phyloP scores from a whole-genome alignment of 106 monocot species.

The Dendrobium nobile region DNA sequence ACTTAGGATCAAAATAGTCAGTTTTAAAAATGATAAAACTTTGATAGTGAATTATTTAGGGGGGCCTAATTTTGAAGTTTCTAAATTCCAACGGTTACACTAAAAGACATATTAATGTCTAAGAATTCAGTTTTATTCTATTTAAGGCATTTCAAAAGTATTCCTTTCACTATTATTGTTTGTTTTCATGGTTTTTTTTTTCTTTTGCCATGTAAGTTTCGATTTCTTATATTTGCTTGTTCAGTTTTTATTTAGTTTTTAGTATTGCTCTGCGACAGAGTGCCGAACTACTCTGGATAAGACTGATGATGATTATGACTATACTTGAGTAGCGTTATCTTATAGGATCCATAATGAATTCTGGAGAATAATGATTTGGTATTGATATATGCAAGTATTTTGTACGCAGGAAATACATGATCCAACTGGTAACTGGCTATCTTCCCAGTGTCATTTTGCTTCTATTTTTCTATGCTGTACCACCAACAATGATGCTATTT shows the following conservation, averaged over 20 bases:
- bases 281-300: background rate
- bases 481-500: constrained; percentile 84
- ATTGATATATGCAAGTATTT: background rate
- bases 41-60: too few relatives aligned
- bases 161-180: too few relatives aligned
- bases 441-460: constrained; percentile 71
- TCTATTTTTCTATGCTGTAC: constrained; percentile 51
- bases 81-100: too few relatives aligned
- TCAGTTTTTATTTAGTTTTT: background rate
- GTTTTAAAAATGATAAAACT: too few relatives aligned
- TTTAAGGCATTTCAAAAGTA: too few relatives aligned
- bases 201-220: background rate
- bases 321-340: background rate
- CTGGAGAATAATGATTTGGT: background rate
- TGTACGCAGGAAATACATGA: constrained; percentile 43
- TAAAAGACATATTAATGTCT: too few relatives aligned
- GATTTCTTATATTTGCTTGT: background rate
- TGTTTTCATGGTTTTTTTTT: background rate
- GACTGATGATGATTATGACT: background rate
- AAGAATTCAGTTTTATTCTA: too few relatives aligned
- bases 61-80: too few relatives aligned
- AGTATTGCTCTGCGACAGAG: background rate
- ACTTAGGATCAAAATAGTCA: too few relatives aligned
- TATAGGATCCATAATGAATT: constrained; percentile 2
- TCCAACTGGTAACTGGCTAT: constrained; percentile 71